These are phyloP conservation scores for Xylariaceae sp. DNA, from an alignment of 2,329 filamentous ascomycete genomes.

Conservation along the genomic window DNA sequence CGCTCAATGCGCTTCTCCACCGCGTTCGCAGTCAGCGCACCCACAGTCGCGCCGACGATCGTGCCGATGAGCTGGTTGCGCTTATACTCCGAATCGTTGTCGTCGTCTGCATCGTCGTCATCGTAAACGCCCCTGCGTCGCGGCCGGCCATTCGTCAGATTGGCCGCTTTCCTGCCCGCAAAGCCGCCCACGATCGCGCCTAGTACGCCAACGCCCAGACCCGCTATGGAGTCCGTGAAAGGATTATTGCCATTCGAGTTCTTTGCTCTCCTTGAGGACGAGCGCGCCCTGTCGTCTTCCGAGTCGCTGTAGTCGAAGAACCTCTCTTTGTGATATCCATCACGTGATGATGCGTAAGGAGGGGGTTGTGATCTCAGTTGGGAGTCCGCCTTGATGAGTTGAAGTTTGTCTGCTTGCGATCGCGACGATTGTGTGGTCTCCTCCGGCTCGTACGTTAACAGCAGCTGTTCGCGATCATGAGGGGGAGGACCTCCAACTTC, in stretches of 20 bases:
- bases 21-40: constrained; percentile 47
- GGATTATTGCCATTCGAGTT: constrained; percentile 38
- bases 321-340: not conserved
- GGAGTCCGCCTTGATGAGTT: constrained; percentile 24
- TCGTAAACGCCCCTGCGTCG: constrained; percentile 21
- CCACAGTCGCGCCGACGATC: constrained; percentile 50
- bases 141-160: constrained; percentile 34
- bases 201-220: constrained; percentile 47
- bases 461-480: constrained; percentile 12
- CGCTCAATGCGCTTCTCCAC: constrained; percentile 32
- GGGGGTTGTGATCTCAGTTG: constrained; percentile 25
- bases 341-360: no score
- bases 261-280: constrained; percentile 39
- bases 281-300: constrained; percentile 26
- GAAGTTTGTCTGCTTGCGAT: constrained; percentile 21
- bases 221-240: constrained; percentile 45
- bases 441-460: constrained; percentile 40
- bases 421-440: constrained; percentile 27
- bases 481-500: not conserved
- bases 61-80: constrained; percentile 42
- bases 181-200: constrained; percentile 52
- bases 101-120: constrained; percentile 25
- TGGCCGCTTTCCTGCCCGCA: constrained; percentile 45
- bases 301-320: constrained; percentile 26
- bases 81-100: constrained; percentile 31